A percentile compares a stretch with the other conserved stretches of the same genome.
These are phyloP conservation scores for Blastocystis sp. DNA, from an alignment of 352 stramenopile genomes.

Conservation along the genomic window DNA sequence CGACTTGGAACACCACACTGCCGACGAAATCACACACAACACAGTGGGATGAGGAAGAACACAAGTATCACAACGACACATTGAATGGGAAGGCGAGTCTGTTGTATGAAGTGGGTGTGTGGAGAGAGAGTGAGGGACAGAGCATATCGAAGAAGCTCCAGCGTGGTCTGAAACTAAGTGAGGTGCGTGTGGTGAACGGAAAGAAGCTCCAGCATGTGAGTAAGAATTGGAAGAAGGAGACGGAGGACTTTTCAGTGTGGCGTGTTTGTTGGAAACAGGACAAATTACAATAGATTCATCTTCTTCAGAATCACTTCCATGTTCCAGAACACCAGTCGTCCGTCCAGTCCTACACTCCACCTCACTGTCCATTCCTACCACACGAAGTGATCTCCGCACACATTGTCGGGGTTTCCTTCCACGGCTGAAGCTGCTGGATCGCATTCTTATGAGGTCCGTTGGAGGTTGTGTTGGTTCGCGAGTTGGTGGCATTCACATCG, in stretches of 20 bases:
- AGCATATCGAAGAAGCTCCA: constrained; percentile 21
- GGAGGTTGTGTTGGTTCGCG: not conserved
- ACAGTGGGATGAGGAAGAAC: not conserved
- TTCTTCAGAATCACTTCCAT: constrained; percentile 38
- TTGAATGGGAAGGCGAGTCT: constrained; percentile 18
- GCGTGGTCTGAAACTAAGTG: constrained; percentile 20
- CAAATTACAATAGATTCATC: constrained; percentile 25
- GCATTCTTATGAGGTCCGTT: constrained; percentile 9
- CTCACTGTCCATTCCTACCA: not conserved
- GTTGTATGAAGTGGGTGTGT: not conserved
- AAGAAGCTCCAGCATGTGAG: constrained; percentile 25
- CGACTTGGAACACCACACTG: not conserved
- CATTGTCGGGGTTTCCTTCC: not conserved
- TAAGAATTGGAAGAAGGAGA: constrained; percentile 48
- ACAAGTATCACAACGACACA: constrained; percentile 22
- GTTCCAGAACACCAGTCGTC: constrained; percentile 26
- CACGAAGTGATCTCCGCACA: not conserved
- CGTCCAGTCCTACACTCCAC: not conserved
- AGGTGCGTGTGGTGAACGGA: constrained; percentile 23
- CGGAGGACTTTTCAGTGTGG: not conserved
- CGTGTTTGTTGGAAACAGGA: not conserved
- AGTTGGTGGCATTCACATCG: not conserved
- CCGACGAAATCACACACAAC: not conserved
- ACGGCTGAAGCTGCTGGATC: not conserved
- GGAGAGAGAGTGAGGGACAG: not conserved